Evolutionary conservation across 352 stramenopile species (phyloP).

Genomic region (Pythium rishiriense): DNA sequence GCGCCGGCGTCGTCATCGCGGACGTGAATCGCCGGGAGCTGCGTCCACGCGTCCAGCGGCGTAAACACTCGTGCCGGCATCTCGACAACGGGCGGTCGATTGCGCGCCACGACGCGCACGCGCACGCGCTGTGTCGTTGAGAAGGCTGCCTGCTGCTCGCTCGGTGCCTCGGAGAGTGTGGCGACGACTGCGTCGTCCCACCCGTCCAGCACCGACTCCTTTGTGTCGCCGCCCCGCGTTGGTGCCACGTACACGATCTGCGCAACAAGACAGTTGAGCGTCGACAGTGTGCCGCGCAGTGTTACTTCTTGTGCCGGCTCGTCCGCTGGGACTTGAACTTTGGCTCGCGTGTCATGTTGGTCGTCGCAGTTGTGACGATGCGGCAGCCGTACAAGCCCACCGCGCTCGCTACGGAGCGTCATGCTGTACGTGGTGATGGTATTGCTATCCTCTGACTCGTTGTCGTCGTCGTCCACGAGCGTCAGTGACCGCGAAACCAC

Average conservation of each 20-base stretch:
- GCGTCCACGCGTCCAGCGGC: slow-evolving; percentile 34
- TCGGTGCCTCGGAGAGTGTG: slow-evolving; percentile 34
- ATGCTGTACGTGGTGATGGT: slow-evolving; percentile 20
- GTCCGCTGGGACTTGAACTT: not conserved
- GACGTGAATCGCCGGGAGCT: slow-evolving; percentile 27
- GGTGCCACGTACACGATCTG: slow-evolving; percentile 47
- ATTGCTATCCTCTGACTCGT: not conserved
- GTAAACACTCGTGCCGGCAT: slow-evolving; percentile 35
- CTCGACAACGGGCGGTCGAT: slow-evolving; percentile 40
- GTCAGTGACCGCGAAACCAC: slow-evolving; percentile 36
- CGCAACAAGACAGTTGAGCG: slow-evolving; percentile 53
- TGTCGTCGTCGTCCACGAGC: slow-evolving; percentile 34
- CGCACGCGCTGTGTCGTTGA: slow-evolving; percentile 36
- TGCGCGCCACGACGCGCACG: slow-evolving; percentile 44
- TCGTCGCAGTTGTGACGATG: slow-evolving; percentile 26
- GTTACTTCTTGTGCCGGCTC: not conserved
- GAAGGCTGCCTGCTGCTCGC: slow-evolving; percentile 34
- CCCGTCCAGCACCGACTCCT: not conserved
- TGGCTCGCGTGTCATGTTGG: no score
- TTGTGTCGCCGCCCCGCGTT: not conserved
- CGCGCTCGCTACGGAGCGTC: slow-evolving; percentile 36
- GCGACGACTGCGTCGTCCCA: slow-evolving; percentile 42
- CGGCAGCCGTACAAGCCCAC: slow-evolving; percentile 33
- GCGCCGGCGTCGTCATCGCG: slow-evolving; percentile 49
- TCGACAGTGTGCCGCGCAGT: slow-evolving; percentile 32